phyloP scores from a whole-genome alignment of 305 asterid genomes.

The Galium porrigens region DNA sequence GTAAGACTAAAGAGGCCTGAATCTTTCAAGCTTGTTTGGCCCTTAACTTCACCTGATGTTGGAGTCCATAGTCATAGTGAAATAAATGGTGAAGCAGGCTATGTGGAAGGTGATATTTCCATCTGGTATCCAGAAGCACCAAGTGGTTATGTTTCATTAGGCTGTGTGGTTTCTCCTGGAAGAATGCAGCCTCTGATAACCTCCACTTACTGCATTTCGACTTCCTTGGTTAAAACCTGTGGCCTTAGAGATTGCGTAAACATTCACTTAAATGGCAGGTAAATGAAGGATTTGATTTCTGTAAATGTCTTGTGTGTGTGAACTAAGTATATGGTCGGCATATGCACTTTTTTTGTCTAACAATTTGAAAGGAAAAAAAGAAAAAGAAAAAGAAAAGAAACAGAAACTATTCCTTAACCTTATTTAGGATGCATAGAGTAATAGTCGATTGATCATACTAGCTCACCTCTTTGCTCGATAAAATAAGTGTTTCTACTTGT shows the following conservation, averaged over 20 bases:
- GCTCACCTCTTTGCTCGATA: slow-evolving; percentile 2
- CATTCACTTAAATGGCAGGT: slow-evolving; percentile 40
- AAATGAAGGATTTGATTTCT: slow-evolving; percentile 23
- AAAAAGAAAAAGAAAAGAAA: neutral
- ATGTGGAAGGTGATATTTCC: slow-evolving; percentile 31
- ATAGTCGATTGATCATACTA: neutral
- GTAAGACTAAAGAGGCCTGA: slow-evolving; percentile 74
- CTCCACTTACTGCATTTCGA: slow-evolving; percentile 71
- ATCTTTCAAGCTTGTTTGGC: slow-evolving; percentile 66
- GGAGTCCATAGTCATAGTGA: slow-evolving; percentile 18
- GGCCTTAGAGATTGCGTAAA: slow-evolving; percentile 72
- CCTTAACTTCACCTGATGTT: slow-evolving; percentile 29
- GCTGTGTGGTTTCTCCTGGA: slow-evolving; percentile 83
- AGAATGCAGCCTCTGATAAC: slow-evolving; percentile 54
- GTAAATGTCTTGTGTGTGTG: neutral
- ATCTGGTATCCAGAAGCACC: slow-evolving; percentile 98
- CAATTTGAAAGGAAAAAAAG: neutral
- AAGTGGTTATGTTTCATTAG: slow-evolving; percentile 77
- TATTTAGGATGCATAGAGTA: neutral
- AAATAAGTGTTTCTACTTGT: neutral
- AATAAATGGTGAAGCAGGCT: slow-evolving; percentile 23
- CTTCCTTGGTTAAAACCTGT: slow-evolving; percentile 70
- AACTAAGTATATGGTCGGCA: neutral
- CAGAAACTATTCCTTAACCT: neutral
- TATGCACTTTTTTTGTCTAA: neutral